A percentile compares a stretch with the other conserved stretches of the same genome.
Evolutionary conservation across 148 eudicot genomes (phyloP).

Genomic region (Mesembryanthemum crystallinum): DNA sequence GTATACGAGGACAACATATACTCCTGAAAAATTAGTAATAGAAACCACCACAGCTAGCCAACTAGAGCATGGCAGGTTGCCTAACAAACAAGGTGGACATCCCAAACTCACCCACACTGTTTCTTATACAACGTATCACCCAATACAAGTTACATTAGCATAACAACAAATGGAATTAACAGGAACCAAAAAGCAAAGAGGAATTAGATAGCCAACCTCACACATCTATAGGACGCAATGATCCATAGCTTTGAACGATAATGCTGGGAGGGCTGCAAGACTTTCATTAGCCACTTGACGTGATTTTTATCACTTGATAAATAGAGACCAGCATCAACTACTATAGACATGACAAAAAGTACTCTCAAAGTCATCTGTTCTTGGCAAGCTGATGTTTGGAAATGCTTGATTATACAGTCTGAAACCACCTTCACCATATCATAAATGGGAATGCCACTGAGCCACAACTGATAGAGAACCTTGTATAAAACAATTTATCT

Average conservation of each 20-base stretch:
- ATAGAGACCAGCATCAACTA: not conserved
- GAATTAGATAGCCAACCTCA: not conserved
- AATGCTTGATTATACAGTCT: not conserved
- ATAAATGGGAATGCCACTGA: not conserved
- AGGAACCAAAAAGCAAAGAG: not conserved
- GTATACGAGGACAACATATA: too few species aligned
- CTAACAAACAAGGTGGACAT: too few species aligned
- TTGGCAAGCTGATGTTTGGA: not conserved
- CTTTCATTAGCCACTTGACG: not conserved
- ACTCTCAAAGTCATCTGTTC: not conserved
- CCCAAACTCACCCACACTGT: not conserved
- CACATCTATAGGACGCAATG: not conserved
- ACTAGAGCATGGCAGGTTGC: too few species aligned
- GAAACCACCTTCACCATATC: not conserved
- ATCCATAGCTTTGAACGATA: not conserved
- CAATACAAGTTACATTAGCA: not conserved
- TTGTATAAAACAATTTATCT: slow-evolving; percentile 25
- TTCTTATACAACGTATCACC: not conserved
- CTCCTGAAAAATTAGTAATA: too few species aligned
- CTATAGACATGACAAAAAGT: not conserved
- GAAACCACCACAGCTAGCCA: too few species aligned
- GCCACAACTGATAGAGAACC: slow-evolving; percentile 16
- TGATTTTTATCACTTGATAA: not conserved
- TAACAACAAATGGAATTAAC: not conserved
- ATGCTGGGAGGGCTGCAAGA: not conserved